These are phyloP conservation scores for Chaetomiaceae sp. DNA, from an alignment of 2,329 filamentous ascomycete species.

Conservation along the genomic window DNA sequence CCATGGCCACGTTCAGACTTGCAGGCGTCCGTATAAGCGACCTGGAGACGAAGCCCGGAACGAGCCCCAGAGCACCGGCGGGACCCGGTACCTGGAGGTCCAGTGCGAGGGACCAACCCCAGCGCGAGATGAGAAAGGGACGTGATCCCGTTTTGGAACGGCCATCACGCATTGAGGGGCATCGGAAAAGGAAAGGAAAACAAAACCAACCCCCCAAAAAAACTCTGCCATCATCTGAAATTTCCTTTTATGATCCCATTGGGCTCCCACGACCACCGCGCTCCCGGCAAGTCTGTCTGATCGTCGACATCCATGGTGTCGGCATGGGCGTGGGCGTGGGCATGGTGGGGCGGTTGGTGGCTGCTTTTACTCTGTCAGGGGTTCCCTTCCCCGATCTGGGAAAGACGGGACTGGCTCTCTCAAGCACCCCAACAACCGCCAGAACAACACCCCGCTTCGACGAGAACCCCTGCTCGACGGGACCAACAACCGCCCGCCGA, in stretches of 20 bases:
- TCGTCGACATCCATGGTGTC: too few relatives aligned
- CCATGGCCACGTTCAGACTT: not conserved
- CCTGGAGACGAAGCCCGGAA: too few relatives aligned
- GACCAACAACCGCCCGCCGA: not conserved
- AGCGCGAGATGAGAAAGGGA: not conserved
- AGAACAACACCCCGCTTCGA: not conserved
- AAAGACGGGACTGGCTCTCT: not conserved
- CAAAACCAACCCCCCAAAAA: not conserved
- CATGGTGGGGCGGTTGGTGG: not conserved
- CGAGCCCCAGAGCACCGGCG: not conserved
- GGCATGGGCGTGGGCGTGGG: too few relatives aligned
- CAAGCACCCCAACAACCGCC: not conserved
- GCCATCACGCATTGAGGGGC: not conserved
- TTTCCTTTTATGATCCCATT: too few relatives aligned
- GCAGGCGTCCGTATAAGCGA: not conserved
- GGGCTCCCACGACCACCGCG: not conserved
- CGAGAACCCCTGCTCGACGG: too few relatives aligned
- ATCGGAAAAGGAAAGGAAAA: not conserved
- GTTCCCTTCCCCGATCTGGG: slow-evolving; percentile 6
- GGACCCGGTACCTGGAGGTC: not conserved
- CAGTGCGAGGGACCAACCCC: not conserved
- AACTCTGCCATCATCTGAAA: too few relatives aligned
- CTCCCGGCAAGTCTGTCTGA: slow-evolving; percentile 2
- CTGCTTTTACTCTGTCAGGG: not conserved
- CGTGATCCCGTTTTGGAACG: not conserved